phyloP scores from a whole-genome alignment of 768 basidiomycete species.

The Tubosaeta brunneosetosa region DNA sequence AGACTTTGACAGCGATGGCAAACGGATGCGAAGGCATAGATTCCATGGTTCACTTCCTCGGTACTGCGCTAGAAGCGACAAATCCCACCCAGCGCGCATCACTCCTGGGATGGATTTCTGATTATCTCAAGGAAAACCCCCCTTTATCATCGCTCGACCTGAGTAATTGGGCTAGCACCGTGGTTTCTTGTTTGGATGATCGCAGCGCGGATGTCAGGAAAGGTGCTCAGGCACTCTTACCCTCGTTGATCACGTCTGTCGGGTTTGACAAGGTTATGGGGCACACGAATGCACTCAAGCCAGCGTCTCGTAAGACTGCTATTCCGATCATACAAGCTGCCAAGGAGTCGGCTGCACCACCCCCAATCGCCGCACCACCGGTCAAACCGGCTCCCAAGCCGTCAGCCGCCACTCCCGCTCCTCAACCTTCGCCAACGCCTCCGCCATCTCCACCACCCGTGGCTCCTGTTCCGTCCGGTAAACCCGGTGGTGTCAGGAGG shows the following conservation, averaged over 20 bases:
- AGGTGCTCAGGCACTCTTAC: constrained; percentile 78
- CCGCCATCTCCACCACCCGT: constrained; percentile 44
- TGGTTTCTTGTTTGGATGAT: constrained; percentile 84
- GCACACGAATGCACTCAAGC: constrained; percentile 82
- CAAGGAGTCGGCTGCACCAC: constrained; percentile 40
- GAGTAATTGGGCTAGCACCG: constrained; percentile 54
- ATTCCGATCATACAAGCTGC: constrained; percentile 88
- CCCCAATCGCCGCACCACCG: constrained; percentile 27
- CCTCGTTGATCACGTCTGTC: constrained; percentile 63
- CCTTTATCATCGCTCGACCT: constrained; percentile 60
- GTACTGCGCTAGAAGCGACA: constrained; percentile 73
- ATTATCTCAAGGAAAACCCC: constrained; percentile 69
- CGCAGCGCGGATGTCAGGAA: constrained; percentile 89
- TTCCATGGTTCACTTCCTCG: constrained; percentile 70
- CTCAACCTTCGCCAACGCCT: constrained; percentile 33
- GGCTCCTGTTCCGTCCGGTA: constrained; percentile 34
- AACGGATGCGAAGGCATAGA: constrained; percentile 83
- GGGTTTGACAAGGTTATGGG: constrained; percentile 86
- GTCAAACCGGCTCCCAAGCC: constrained; percentile 28
- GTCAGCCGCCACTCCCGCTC: constrained; percentile 12
- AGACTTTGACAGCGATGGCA: constrained; percentile 78
- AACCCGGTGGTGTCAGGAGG: constrained; percentile 63
- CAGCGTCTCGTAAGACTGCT: constrained; percentile 82
- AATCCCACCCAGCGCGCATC: constrained; percentile 87
- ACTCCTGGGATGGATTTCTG: constrained; percentile 73